Percentiles rank a stretch among this genome's conserved stretches.
phyloP scores from a whole-genome alignment of 2,329 filamentous ascomycete genomes.

The Pestalotiopsis sp. region DNA sequence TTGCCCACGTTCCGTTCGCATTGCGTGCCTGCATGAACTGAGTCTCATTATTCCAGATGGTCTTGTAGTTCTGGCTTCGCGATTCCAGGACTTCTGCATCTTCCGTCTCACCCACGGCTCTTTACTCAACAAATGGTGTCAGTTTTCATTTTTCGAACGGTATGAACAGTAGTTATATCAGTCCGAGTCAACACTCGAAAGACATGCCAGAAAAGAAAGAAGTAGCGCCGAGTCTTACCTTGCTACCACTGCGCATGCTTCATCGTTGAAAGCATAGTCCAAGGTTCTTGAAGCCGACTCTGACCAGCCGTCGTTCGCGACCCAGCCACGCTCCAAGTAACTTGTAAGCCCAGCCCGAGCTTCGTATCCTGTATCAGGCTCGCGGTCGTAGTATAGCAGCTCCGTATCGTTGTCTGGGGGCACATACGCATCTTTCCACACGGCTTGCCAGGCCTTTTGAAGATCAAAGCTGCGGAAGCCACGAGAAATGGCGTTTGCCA shows the following conservation, averaged over 20 bases:
- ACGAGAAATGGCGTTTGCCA: constrained; percentile 47
- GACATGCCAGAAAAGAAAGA: no score
- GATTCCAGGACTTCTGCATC: constrained; percentile 33
- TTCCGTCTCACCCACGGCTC: constrained; percentile 35
- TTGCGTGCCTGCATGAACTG: constrained; percentile 51
- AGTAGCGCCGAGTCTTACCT: neutral
- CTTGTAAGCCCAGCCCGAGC: constrained; percentile 46
- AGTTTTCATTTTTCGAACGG: no score
- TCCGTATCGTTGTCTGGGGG: constrained; percentile 45
- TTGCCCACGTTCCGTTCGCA: constrained; percentile 46
- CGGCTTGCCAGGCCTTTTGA: constrained; percentile 44
- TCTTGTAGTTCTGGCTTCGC: constrained; percentile 42
- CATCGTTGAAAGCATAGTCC: constrained; percentile 50
- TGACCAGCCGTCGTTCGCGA: constrained; percentile 49
- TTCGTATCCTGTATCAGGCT: constrained; percentile 47
- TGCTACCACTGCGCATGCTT: constrained; percentile 44
- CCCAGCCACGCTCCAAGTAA: constrained; percentile 46
- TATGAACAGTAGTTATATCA: no score
- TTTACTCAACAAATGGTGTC: no score
- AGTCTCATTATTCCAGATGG: constrained; percentile 44
- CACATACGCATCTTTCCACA: constrained; percentile 45
- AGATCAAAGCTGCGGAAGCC: constrained; percentile 46
- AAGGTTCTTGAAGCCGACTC: constrained; percentile 48
- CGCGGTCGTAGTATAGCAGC: constrained; percentile 48
- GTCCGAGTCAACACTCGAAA: no score